Evolutionary conservation across 352 stramenopile species (phyloP).

Genomic region (Pythium sukuiense): DNA sequence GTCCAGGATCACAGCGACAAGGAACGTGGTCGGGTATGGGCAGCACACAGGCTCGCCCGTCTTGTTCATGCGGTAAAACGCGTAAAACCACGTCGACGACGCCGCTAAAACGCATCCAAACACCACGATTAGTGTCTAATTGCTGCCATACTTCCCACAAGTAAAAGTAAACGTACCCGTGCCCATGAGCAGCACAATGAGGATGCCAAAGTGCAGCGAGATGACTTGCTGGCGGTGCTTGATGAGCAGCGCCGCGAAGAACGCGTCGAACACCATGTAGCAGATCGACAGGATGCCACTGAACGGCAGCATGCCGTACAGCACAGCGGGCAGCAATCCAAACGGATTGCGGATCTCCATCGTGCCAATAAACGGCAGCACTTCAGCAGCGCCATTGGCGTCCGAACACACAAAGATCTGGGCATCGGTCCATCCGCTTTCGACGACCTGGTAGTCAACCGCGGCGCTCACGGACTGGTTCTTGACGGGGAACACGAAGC

Average conservation of each 20-base stretch:
- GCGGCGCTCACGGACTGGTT: constrained; percentile 53
- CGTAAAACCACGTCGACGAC: constrained; percentile 72
- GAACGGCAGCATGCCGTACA: constrained; percentile 88
- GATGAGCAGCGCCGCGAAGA: constrained; percentile 74
- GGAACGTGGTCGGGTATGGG: constrained; percentile 83
- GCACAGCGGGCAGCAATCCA: constrained; percentile 68
- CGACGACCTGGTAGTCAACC: constrained; percentile 56
- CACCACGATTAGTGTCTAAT: neutral
- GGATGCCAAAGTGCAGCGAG: constrained; percentile 81
- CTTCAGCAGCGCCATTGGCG: constrained; percentile 46
- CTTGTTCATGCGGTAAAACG: constrained; percentile 88
- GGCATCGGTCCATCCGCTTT: constrained; percentile 77
- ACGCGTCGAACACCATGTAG: constrained; percentile 76
- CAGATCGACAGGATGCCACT: constrained; percentile 68
- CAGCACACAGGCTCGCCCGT: constrained; percentile 89
- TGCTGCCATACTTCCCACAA: neutral
- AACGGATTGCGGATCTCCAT: constrained; percentile 86
- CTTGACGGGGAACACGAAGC: constrained; percentile 60
- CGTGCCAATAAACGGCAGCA: constrained; percentile 58
- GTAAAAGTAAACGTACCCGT: constrained; percentile 38
- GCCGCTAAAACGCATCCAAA: constrained; percentile 27
- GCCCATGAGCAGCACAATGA: constrained; percentile 78
- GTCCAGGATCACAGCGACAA: constrained; percentile 82
- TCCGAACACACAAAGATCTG: constrained; percentile 79
- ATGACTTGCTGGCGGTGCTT: constrained; percentile 72